Evolutionary conservation across 2,329 filamentous ascomycete species (phyloP), one percentile per base, ranked within the genome.

Genomic region (Paraphaeosphaeria minitans): DNA sequence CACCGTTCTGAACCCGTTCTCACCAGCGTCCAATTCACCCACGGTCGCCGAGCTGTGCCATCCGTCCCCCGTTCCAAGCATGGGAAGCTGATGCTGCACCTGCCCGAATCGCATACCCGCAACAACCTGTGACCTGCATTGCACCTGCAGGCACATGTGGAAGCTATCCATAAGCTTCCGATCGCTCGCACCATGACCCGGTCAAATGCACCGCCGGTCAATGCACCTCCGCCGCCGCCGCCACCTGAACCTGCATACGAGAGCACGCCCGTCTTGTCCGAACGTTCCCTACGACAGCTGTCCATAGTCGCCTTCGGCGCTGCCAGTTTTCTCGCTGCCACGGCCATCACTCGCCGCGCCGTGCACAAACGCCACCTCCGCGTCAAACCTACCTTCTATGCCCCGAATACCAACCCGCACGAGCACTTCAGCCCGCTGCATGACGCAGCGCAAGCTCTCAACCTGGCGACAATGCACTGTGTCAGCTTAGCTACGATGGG

Each of bases 381-480:
- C 22, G 80, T 86, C 13, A 78, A 86, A 41, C 93, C 93, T 12
- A 85, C 84, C 48, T 94, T 90, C 80, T 96, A 90, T 82, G 80
- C 85, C 14, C 85, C 84, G 75, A 86, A 85, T 66, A 77, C 81
- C 63, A 75, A 77, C 33, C 73, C 77, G 5, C 73, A 79, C 51
- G 81, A 76, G 49, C 73, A 76, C 46, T 82, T 86, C 29, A 89
- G 89, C 69, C 87, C 88, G 8, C 83, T 86, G 1, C 74, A 90
- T 41, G 89, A 97, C 63, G 94, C 94, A 0, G 78, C 90, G 35
- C 90, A 96, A 77, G 94, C 94, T 0, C 81, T 99, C 22, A 90
- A 89, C 50, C 81, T 97, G 37, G 95, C 94, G 0, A 97, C 93
- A 0, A 83, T 97, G 66, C 97, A 97, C 68, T 91, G 95, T 13